phyloP scores from a whole-genome alignment of 495 filamentous ascomycete species.

The Staphylotrichum tortipilum region DNA sequence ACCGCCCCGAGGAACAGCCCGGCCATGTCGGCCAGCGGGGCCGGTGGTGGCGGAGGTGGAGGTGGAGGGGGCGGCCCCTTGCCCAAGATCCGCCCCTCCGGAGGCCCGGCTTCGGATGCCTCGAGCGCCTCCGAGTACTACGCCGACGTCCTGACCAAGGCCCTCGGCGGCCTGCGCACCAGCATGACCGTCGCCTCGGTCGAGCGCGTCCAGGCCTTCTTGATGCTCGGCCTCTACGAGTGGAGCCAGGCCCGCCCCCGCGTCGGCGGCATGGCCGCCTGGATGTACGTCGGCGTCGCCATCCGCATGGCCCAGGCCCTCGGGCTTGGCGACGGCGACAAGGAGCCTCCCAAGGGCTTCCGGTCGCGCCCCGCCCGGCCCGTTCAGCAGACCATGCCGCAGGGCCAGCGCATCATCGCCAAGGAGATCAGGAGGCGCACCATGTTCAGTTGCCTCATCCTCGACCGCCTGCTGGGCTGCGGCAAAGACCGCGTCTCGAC shows the following conservation, averaged over 20 bases:
- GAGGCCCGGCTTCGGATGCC: slow-evolving; percentile 43
- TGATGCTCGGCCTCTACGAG: slow-evolving; percentile 80
- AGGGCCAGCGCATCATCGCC: slow-evolving; percentile 49
- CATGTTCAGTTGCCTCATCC: slow-evolving; percentile 78
- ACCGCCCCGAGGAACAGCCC: slow-evolving; percentile 34
- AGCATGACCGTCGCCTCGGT: slow-evolving; percentile 52
- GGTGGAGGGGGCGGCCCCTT: too few relatives aligned
- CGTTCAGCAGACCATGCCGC: slow-evolving; percentile 17
- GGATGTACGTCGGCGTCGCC: slow-evolving; percentile 69
- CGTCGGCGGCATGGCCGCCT: slow-evolving; percentile 61
- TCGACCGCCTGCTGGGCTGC: slow-evolving; percentile 71
- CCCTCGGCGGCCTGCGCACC: slow-evolving; percentile 48
- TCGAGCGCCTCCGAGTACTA: slow-evolving; percentile 70
- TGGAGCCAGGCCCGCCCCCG: slow-evolving; percentile 60
- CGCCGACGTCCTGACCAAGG: slow-evolving; percentile 58
- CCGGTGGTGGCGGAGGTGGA: too few relatives aligned
- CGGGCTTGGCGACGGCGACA: slow-evolving; percentile 58
- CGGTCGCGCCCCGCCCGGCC: slow-evolving; percentile 12
- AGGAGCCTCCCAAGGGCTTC: slow-evolving; percentile 20
- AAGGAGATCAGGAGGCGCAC: slow-evolving; percentile 73
- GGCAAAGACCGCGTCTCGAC: slow-evolving; percentile 66
- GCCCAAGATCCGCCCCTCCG: slow-evolving; percentile 29
- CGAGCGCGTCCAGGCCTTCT: slow-evolving; percentile 63
- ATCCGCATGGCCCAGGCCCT: slow-evolving; percentile 66
- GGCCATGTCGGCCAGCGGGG: slow-evolving; percentile 14